These are phyloP conservation scores for Nothophytophthora sp. DNA, from an alignment of 352 stramenopile species.

Conservation along the genomic window DNA sequence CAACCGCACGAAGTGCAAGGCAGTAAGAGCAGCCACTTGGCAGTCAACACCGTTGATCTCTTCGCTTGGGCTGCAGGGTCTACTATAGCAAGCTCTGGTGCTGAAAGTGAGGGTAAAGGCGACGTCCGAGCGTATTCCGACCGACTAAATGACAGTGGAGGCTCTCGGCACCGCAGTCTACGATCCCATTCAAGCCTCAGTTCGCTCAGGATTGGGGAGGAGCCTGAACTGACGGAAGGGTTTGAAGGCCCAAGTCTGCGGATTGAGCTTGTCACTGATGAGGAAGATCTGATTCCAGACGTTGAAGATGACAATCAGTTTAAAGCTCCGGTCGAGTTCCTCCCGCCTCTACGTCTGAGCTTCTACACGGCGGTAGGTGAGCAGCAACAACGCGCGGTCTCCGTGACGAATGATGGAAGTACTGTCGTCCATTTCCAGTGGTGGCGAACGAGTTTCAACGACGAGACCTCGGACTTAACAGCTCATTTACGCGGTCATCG, in stretches of 20 bases:
- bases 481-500: slow-evolving; percentile 22
- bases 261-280: slow-evolving; percentile 15
- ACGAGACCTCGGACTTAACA: slow-evolving; percentile 25
- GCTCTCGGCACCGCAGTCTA: slow-evolving; percentile 7
- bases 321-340: neutral
- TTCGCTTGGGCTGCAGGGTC: slow-evolving; percentile 72
- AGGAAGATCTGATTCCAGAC: neutral
- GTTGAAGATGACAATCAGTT: neutral
- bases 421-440: slow-evolving; percentile 63
- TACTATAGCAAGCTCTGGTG: neutral
- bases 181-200: slow-evolving; percentile 16
- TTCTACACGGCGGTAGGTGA: slow-evolving; percentile 44
- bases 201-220: neutral
- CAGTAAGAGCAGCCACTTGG: slow-evolving; percentile 48
- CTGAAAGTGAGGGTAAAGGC: slow-evolving; percentile 2
- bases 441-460: slow-evolving; percentile 38
- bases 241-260: slow-evolving; percentile 21
- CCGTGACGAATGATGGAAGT: slow-evolving; percentile 51
- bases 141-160: slow-evolving; percentile 2
- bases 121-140: slow-evolving; percentile 11
- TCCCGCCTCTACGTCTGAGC: slow-evolving; percentile 29
- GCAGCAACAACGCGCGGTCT: slow-evolving; percentile 41
- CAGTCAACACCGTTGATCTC: slow-evolving; percentile 59
- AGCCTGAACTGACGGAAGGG: neutral
- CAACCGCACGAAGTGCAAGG: slow-evolving; percentile 64